Conservation (phyloP, 2,329 filamentous ascomycete species). For the Penicillium sp. region DNA sequence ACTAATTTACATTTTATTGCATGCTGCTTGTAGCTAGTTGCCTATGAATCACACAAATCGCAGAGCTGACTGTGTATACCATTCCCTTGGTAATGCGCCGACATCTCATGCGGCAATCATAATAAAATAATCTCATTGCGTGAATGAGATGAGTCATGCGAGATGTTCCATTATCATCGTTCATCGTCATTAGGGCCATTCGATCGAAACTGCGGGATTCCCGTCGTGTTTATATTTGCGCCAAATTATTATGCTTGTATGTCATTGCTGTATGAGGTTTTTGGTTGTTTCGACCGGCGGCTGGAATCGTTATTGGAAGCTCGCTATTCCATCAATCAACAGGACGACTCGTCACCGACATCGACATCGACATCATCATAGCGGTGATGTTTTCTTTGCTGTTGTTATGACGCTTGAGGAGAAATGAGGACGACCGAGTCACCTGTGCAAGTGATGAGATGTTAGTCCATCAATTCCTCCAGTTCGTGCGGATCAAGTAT, state of each 20-base stretch:
- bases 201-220: background rate
- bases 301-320: background rate
- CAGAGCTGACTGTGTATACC: background rate
- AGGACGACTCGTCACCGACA: background rate
- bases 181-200: background rate
- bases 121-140: background rate
- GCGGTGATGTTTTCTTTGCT: background rate
- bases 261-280: background rate
- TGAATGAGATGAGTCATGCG: background rate
- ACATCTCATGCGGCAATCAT: background rate
- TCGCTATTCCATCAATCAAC: background rate
- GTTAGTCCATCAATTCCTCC: background rate
- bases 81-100: background rate
- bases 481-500: background rate
- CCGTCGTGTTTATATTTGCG: background rate
- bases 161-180: background rate
- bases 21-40: background rate
- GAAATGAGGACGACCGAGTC: conserved; percentile 72
- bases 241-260: background rate
- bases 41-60: background rate
- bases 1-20: background rate
- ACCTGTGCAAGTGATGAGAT: conserved; percentile 43
- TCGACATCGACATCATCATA: background rate
- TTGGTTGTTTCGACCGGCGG: background rate
- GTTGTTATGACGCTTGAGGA: conserved; percentile 48